These are phyloP conservation scores for Cladosporium cucumerinum DNA, from an alignment of 2,329 filamentous ascomycete species.

Conservation along the genomic window DNA sequence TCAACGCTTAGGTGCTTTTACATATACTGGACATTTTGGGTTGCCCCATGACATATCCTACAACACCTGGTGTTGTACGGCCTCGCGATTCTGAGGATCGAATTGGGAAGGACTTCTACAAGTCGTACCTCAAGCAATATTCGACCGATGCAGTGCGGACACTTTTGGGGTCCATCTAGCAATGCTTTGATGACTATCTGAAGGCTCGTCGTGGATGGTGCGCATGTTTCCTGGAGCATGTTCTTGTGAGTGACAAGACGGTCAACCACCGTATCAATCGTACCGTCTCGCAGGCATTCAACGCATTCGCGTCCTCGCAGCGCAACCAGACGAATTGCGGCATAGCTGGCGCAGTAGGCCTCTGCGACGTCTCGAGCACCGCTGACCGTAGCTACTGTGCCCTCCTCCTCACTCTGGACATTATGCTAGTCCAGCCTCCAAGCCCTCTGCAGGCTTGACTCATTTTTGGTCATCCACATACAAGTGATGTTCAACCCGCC, in stretches of 20 bases:
- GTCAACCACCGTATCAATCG: background rate
- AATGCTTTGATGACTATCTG: background rate
- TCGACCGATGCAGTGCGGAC: background rate
- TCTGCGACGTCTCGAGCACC: background rate
- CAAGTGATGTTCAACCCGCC: slow-evolving; percentile 26
- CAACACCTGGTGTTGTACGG: background rate
- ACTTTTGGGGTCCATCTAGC: background rate
- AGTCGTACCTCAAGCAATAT: background rate
- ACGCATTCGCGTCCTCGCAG: background rate
- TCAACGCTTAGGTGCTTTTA: background rate
- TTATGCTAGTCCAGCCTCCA: background rate
- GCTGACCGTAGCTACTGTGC: background rate
- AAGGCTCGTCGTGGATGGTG: background rate
- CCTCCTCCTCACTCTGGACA: background rate
- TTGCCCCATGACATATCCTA: background rate
- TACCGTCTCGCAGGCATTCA: background rate
- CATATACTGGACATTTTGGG: background rate
- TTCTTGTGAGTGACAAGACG: background rate
- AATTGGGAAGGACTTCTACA: background rate
- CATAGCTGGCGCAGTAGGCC: background rate
- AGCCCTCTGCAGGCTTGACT: slow-evolving; percentile 27
- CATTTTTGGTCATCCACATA: background rate
- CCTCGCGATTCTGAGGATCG: background rate
- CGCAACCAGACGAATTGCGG: background rate
- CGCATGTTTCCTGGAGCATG: background rate